These are phyloP conservation scores for Petrea volubilis DNA, from an alignment of 257 asterid species.

Conservation along the genomic window DNA sequence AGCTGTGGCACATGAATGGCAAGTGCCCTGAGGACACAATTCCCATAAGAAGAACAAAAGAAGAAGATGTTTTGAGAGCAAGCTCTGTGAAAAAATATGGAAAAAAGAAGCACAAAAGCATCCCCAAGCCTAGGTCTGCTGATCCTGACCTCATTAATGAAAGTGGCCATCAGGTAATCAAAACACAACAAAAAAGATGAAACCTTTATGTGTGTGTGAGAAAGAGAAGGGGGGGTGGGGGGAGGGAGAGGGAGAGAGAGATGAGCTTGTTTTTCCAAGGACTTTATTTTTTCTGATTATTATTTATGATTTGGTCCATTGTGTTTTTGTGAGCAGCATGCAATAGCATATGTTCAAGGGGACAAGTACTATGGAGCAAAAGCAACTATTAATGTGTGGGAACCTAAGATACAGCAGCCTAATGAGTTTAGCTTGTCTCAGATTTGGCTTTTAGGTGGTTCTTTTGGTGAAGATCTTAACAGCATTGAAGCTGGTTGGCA, in stretches of 20 bases:
- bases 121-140: conserved; percentile 60
- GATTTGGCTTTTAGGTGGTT: conserved; percentile 71
- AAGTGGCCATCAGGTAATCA: conserved; percentile 70
- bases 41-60: conserved; percentile 75
- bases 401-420: conserved; percentile 63
- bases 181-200: background rate
- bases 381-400: conserved; percentile 71
- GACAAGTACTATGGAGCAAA: conserved; percentile 63
- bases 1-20: conserved; percentile 88
- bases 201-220: background rate
- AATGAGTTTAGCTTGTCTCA: conserved; percentile 73
- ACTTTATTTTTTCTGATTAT: background rate
- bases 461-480: conserved; percentile 70
- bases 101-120: conserved; percentile 57
- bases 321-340: conserved; percentile 48
- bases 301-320: background rate
- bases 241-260: background rate
- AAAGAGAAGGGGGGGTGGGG: too few species aligned
- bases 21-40: conserved; percentile 64
- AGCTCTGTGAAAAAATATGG: conserved; percentile 81
- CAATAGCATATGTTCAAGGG: conserved; percentile 70
- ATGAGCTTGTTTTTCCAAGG: background rate
- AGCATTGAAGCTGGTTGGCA: conserved; percentile 85
- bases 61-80: conserved; percentile 81
- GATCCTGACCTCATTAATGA: conserved; percentile 57